phyloP scores from a whole-genome alignment of 768 basidiomycete species.

The Hysterangium stoloniferum region DNA sequence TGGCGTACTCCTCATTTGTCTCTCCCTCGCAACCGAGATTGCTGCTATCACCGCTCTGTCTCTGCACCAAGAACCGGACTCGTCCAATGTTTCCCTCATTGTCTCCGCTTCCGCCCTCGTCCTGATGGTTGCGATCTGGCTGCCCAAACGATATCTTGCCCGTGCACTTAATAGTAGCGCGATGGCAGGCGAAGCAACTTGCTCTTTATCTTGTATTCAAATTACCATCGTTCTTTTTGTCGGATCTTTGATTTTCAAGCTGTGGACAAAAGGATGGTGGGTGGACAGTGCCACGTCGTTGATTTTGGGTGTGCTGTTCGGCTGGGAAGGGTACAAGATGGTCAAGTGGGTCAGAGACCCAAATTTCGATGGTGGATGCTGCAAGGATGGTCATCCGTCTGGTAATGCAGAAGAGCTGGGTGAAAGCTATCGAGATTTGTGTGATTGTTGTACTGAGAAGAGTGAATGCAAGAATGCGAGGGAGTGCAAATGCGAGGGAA shows the following conservation, averaged over 20 bases:
- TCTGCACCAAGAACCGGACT: conserved; percentile 29
- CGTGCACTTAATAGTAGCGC: conserved; percentile 35
- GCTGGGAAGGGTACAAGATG: conserved; percentile 39
- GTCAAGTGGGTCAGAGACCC: conserved; percentile 29
- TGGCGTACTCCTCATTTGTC: conserved; percentile 29
- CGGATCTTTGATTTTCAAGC: conserved; percentile 31
- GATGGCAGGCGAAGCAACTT: conserved; percentile 38
- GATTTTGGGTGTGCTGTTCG: conserved; percentile 33
- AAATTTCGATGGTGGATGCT: conserved; percentile 33
- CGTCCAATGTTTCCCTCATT: conserved; percentile 34
- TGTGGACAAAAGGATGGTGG: conserved; percentile 44
- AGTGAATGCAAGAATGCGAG: conserved; percentile 9
- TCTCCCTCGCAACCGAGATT: conserved; percentile 30
- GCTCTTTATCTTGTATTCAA: conserved; percentile 36
- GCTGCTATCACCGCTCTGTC: conserved; percentile 30
- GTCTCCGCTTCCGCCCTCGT: conserved; percentile 34
- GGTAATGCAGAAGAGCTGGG: background rate
- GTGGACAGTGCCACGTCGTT: conserved; percentile 38
- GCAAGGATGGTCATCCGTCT: conserved; percentile 16
- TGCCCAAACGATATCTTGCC: conserved; percentile 39
- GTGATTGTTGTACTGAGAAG: conserved; percentile 14
- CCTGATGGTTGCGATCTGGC: conserved; percentile 35
- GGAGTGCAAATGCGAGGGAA: conserved; percentile 4
- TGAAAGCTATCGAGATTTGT: conserved; percentile 10
- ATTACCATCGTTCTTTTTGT: conserved; percentile 36